Conservation (phyloP, 2,329 filamentous ascomycete species). For the Cladosporium cucumerinum region DNA sequence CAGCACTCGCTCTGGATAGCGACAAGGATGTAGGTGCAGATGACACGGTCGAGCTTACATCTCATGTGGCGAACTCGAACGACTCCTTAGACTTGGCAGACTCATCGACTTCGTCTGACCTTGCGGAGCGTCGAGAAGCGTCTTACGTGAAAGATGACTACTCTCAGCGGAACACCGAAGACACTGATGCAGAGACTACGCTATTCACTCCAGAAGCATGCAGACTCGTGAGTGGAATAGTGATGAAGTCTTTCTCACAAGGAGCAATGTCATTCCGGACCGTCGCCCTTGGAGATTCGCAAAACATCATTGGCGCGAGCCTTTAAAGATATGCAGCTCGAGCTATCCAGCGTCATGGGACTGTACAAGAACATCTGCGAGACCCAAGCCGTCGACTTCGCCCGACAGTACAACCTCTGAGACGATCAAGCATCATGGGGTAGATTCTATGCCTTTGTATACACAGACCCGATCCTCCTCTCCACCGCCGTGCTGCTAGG, state of each 20-base stretch:
- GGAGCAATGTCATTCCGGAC: conserved; percentile 2
- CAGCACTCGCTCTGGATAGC: neutral
- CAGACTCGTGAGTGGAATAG: neutral
- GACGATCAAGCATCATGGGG: neutral
- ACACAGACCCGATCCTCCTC: conserved; percentile 8
- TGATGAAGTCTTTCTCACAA: neutral
- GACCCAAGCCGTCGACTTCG: conserved; percentile 1
- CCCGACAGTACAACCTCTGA: neutral
- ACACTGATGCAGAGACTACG: neutral
- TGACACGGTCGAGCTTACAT: neutral
- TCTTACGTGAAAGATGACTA: neutral
- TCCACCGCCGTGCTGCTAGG: conserved; percentile 7
- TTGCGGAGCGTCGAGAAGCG: neutral
- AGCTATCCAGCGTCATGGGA: conserved; percentile 7
- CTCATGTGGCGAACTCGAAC: neutral
- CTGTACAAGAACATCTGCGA: conserved; percentile 2
- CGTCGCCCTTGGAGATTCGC: conserved; percentile 1
- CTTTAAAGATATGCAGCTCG: conserved; percentile 5
- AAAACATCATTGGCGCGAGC: neutral
- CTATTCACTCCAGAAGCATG: neutral
- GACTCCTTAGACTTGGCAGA: neutral
- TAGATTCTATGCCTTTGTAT: conserved; percentile 5
- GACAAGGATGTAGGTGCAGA: neutral
- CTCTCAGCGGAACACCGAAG: neutral
- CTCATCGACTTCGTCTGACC: neutral